A percentile compares a stretch with the other conserved stretches of the same genome.
Evolutionary conservation across 148 eudicot genomes (phyloP).

Genomic region (Silene latifolia): DNA sequence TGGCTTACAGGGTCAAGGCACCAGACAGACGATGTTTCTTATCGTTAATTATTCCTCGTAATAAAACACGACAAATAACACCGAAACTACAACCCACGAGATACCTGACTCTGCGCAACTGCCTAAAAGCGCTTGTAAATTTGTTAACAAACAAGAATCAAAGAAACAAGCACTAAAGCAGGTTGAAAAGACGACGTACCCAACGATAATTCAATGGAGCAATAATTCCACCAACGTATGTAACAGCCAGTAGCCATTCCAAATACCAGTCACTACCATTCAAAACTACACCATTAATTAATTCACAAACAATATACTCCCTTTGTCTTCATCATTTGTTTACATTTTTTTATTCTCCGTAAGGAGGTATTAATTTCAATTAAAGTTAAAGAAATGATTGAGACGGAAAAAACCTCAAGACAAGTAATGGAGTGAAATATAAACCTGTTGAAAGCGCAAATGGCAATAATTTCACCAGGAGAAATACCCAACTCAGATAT

Average conservation of each 20-base stretch:
- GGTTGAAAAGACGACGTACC: slow-evolving; percentile 36
- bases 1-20: too few relatives aligned
- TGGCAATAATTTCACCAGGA: slow-evolving; percentile 55
- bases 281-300: not conserved
- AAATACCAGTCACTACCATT: slow-evolving; percentile 61
- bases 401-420: too few relatives aligned
- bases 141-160: not conserved
- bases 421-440: too few relatives aligned
- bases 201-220: slow-evolving; percentile 94
- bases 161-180: not conserved
- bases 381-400: too few relatives aligned
- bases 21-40: too few relatives aligned
- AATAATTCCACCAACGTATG: slow-evolving; percentile 74
- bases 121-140: not conserved
- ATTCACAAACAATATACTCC: too few relatives aligned
- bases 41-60: too few relatives aligned
- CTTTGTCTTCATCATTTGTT: too few relatives aligned
- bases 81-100: not conserved
- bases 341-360: too few relatives aligned
- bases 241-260: slow-evolving; percentile 88
- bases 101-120: not conserved
- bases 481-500: slow-evolving; percentile 43
- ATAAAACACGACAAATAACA: too few relatives aligned
- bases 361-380: too few relatives aligned
- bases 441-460: slow-evolving; percentile 79